phyloP scores from a whole-genome alignment of 768 basidiomycete genomes.

The Royoungia palumana region DNA sequence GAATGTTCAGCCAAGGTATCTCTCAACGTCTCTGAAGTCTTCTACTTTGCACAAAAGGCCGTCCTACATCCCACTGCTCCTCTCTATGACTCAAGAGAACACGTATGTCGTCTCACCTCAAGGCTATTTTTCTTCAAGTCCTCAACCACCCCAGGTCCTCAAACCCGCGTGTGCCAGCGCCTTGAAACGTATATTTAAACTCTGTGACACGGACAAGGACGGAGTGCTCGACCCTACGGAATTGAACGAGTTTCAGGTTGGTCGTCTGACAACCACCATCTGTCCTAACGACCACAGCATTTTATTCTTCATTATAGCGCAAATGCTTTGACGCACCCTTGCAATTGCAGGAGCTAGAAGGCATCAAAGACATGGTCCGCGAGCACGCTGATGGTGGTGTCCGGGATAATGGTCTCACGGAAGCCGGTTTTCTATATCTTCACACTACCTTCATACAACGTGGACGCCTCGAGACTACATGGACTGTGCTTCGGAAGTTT shows the following conservation, averaged over 20 bases:
- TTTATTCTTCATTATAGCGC: slow-evolving; percentile 44
- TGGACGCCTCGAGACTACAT: slow-evolving; percentile 94
- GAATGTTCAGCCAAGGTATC: slow-evolving; percentile 93
- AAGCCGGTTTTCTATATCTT: slow-evolving; percentile 89
- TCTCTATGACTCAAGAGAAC: slow-evolving; percentile 93
- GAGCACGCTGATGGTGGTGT: slow-evolving; percentile 75
- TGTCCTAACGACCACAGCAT: neutral
- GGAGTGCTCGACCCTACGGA: slow-evolving; percentile 86
- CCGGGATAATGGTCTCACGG: slow-evolving; percentile 78
- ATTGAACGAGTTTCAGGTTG: slow-evolving; percentile 94
- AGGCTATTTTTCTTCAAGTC: slow-evolving; percentile 8
- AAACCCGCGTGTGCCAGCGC: slow-evolving; percentile 91
- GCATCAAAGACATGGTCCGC: slow-evolving; percentile 90
- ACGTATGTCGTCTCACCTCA: slow-evolving; percentile 50
- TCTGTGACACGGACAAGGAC: slow-evolving; percentile 94
- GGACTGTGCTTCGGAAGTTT: slow-evolving; percentile 93
- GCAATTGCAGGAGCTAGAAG: slow-evolving; percentile 90
- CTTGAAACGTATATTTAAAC: slow-evolving; percentile 89
- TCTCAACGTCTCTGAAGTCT: slow-evolving; percentile 92
- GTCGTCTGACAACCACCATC: slow-evolving; percentile 28
- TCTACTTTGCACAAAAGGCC: slow-evolving; percentile 98
- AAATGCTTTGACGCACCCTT: slow-evolving; percentile 95
- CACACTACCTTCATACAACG: slow-evolving; percentile 97
- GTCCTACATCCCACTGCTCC: slow-evolving; percentile 96
- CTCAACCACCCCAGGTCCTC: slow-evolving; percentile 55